These are phyloP conservation scores for Solanum hybrid DNA, from an alignment of 305 asterid genomes.

Conservation along the genomic window DNA sequence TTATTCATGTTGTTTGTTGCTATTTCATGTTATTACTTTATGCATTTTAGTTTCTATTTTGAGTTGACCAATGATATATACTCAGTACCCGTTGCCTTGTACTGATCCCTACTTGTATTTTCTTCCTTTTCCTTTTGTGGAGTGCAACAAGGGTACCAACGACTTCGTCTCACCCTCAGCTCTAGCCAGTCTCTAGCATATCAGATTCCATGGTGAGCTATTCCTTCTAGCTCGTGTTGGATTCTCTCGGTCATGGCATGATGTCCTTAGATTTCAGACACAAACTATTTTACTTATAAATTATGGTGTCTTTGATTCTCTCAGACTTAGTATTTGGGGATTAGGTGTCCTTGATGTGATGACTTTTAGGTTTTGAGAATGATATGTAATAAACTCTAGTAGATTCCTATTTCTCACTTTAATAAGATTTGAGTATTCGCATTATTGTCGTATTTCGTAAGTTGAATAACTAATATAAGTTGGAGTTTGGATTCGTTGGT, in stretches of 20 bases:
- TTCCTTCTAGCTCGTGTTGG: neutral
- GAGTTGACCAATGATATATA: neutral
- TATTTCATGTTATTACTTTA: neutral
- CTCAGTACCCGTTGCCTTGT: neutral
- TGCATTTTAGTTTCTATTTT: neutral
- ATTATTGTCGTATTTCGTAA: too few relatives aligned
- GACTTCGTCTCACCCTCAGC: neutral
- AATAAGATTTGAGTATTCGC: neutral
- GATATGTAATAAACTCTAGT: neutral
- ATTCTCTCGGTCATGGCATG: neutral
- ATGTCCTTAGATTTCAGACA: neutral
- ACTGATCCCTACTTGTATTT: neutral
- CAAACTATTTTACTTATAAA: too few relatives aligned
- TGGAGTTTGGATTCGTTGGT: neutral
- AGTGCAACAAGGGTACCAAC: neutral
- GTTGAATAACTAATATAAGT: neutral
- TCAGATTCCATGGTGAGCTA: neutral
- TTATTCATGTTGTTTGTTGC: neutral
- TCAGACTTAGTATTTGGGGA: neutral
- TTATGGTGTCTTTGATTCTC: neutral
- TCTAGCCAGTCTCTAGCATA: neutral
- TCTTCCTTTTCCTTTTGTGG: neutral
- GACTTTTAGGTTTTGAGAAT: neutral
- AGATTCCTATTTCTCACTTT: neutral
- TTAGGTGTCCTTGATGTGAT: neutral